Evolutionary conservation across 305 asterid genomes (phyloP), one percentile per base, ranked within the genome.

Genomic region (Fraxinus sp.): DNA sequence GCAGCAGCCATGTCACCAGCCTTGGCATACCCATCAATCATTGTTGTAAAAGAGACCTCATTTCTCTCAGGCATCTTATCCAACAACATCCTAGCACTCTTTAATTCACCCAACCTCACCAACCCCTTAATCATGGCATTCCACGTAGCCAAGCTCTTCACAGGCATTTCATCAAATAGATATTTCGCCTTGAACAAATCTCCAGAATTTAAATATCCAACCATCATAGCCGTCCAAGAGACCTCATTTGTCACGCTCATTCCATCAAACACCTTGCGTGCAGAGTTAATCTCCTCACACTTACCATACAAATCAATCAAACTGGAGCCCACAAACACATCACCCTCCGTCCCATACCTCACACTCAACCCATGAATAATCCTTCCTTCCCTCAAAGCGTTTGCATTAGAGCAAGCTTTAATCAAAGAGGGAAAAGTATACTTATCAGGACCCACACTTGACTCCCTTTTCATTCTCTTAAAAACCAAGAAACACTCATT

Each of bases 261-360:
- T 82, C 71, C 94, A 30, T 90, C 93, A 43, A 94, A 94, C 84
- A 92, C 70, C 87, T 88, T 91, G 30, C 90, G 86, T 5, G 97
- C 97, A 36, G 84, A 86, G n/a, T 84, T 89, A 84, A 93, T 87
- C 81, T 88, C 89, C 74, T 75, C 80, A 81, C 97, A 93, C 79
- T 93, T 93, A 0, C 97, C 97, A 74, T 93, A 94, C 35, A 93
- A 91, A 86, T 91, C 91, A 85, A 94, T 82, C 93, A 94, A 88
- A 75, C 94, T 88, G 20, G 98, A 92, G 13, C 97, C 95, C 62
- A 91, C 89, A 79, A 86, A 89, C 85, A 91, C 92, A 62, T 91
- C 92, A 30, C 78, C 79, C 8, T 85, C 88, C 20, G 83, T 81
- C 81, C 97, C 97, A 36, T 79, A 88, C 90, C 89, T 89, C 81